Base-by-base conservation (phyloP, 352 stramenopile species). In the Phytophthora pini region DNA sequence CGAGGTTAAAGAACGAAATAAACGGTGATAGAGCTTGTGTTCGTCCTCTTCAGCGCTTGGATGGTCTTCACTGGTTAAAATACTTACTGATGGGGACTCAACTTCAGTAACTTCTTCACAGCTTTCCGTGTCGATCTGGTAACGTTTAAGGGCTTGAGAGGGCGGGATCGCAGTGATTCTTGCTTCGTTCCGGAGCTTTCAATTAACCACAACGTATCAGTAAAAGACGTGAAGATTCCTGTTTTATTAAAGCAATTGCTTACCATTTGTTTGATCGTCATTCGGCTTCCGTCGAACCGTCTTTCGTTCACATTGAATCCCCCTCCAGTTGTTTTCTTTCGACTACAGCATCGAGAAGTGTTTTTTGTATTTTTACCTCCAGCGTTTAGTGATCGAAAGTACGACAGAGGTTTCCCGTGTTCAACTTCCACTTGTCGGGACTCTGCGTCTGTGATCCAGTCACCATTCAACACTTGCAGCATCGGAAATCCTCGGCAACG, bases 181-280 rank as follows among this genome's bases (percentile, higher is more conserved):
- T 5, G 72, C 66, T 32, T 85, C 70, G 22, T 70, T 82, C 32
- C 74, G 70, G 8, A 83, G 68, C 74, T 82, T 36, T 36, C 9
- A 36, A 36, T 20, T 20, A 20, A 20, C 17, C 17, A 20, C 17
- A 13, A 36, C 5, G 11, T 4, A 36, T 36, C 10, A 36, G 31
- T 12, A 36, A 36, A 36, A 13, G 11, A 9, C 10, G 31, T 31
- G 11, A 34, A 10, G 11, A 11, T 11, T 34, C 31, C 31, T 34
- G 17, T 20, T 20, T 26, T 1, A 4, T 26, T 26, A 4, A 26
- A 43, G 4, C n/a, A 50, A 61, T 15, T 40, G 15, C 45, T 34
- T 68, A 82, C 77, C 56, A 89, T 72, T 70, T 92, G 72, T 59
- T 76, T 84, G 34, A 83, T 66, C 1, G 83, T 92, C 80, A 90